Evolutionary conservation across 805 yeast genomes (phyloP).

Genomic region (Sungouiella thailandica): DNA sequence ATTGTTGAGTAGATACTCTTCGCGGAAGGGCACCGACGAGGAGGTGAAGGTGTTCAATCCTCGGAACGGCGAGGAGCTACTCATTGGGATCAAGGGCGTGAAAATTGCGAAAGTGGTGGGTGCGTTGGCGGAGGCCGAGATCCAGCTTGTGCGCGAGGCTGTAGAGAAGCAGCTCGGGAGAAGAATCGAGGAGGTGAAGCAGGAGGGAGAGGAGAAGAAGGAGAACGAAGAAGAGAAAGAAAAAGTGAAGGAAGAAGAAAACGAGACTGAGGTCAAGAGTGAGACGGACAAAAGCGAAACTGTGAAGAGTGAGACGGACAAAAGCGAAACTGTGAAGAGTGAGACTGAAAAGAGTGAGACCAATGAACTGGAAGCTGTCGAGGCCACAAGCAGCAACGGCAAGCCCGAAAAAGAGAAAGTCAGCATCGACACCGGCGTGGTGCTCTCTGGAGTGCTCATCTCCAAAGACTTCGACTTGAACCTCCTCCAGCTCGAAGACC

Average conservation of each 20-base stretch:
- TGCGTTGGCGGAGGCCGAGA: conserved; percentile 43
- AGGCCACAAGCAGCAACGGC: no score
- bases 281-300: conserved; percentile 2
- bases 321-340: conserved; percentile 1
- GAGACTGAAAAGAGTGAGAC: conserved; percentile 9
- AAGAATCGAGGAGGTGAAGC: conserved; percentile 16
- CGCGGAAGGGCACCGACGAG: conserved; percentile 75
- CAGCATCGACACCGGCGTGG: conserved; percentile 23
- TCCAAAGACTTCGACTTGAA: conserved; percentile 87
- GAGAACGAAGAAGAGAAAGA: conserved; percentile 17
- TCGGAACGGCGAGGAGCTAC: conserved; percentile 77
- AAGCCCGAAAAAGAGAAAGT: conserved; percentile 10
- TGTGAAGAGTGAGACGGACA: background rate
- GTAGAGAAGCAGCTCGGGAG: conserved; percentile 53
- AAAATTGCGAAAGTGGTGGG: conserved; percentile 75
- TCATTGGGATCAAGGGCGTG: conserved; percentile 72
- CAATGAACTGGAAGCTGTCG: no score
- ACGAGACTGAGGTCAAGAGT: background rate
- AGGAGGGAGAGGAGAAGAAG: conserved; percentile 3
- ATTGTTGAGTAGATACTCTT: conserved; percentile 75
- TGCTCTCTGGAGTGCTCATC: conserved; percentile 78
- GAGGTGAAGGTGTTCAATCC: conserved; percentile 93
- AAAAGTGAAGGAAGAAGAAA: conserved; percentile 21
- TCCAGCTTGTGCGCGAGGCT: conserved; percentile 38
- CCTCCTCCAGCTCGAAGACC: conserved; percentile 77